phyloP scores from a whole-genome alignment of 306 rosid genomes.

The Ormosia semicastrata region DNA sequence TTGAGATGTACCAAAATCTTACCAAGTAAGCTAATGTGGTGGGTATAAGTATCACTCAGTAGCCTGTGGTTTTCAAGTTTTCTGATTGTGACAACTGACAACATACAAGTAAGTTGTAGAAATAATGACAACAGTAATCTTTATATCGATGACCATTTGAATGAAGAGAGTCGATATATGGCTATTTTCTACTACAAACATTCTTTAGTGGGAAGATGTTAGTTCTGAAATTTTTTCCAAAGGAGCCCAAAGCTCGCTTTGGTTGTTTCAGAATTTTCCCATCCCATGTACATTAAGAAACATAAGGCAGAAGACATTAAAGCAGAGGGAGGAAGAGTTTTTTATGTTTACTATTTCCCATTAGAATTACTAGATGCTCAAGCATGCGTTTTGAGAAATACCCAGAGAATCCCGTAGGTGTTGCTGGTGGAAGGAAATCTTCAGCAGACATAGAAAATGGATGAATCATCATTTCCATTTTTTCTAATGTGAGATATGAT shows the following conservation, averaged over 20 bases:
- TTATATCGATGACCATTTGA: too few species aligned
- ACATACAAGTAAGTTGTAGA: too few species aligned
- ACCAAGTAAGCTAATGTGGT: too few species aligned
- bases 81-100: too few species aligned
- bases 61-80: too few species aligned
- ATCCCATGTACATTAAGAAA: too few species aligned
- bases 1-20: too few species aligned
- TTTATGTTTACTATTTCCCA: conserved; percentile 54
- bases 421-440: conserved; percentile 90
- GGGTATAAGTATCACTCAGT: too few species aligned
- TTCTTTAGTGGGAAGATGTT: not conserved
- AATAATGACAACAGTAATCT: too few species aligned
- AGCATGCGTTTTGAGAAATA: conserved; percentile 86
- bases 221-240: not conserved
- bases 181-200: not conserved
- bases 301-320: not conserved
- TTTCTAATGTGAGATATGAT: conserved; percentile 77
- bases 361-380: conserved; percentile 79
- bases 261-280: too few species aligned
- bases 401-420: conserved; percentile 90
- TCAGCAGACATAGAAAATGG: conserved; percentile 98
- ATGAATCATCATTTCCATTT: conserved; percentile 81
- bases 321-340: not conserved
- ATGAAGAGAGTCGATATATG: too few species aligned
- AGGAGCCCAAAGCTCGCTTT: conserved; percentile 26